Conservation (phyloP, 805 yeast species). For the Pichia kluyveri region DNA sequence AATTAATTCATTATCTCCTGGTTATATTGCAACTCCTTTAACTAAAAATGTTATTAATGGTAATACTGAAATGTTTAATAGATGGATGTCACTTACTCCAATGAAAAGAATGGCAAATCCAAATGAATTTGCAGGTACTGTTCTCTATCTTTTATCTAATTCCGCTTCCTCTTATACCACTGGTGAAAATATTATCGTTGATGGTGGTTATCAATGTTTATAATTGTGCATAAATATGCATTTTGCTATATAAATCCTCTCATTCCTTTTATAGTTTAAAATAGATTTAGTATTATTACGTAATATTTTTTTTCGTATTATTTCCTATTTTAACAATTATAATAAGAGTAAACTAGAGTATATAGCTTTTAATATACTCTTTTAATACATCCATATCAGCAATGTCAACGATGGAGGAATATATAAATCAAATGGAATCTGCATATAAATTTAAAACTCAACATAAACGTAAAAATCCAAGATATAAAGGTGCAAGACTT, state of each 20-base stretch:
- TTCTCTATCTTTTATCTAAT: conserved; percentile 63
- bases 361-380: too few relatives aligned
- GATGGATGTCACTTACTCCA: conserved; percentile 68
- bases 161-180: conserved; percentile 73
- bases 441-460: conserved; percentile 54
- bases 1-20: conserved; percentile 73
- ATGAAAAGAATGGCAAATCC: conserved; percentile 82
- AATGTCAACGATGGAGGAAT: conserved; percentile 6
- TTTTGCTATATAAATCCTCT: neutral
- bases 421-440: conserved; percentile 32
- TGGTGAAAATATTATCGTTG: conserved; percentile 75
- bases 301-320: too few relatives aligned
- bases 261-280: neutral
- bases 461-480: conserved; percentile 41
- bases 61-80: conserved; percentile 48
- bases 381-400: too few relatives aligned
- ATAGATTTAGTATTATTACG: too few relatives aligned
- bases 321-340: too few relatives aligned
- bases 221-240: conserved; percentile 24
- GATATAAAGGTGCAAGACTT: conserved; percentile 71
- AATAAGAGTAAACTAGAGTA: too few relatives aligned
- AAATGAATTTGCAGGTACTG: conserved; percentile 69
- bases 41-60: conserved; percentile 63
- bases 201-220: conserved; percentile 86
- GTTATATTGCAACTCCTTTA: conserved; percentile 72